Evolutionary conservation across 179 eudicot genomes (phyloP).

Genomic region (Vitellaria paradoxa): DNA sequence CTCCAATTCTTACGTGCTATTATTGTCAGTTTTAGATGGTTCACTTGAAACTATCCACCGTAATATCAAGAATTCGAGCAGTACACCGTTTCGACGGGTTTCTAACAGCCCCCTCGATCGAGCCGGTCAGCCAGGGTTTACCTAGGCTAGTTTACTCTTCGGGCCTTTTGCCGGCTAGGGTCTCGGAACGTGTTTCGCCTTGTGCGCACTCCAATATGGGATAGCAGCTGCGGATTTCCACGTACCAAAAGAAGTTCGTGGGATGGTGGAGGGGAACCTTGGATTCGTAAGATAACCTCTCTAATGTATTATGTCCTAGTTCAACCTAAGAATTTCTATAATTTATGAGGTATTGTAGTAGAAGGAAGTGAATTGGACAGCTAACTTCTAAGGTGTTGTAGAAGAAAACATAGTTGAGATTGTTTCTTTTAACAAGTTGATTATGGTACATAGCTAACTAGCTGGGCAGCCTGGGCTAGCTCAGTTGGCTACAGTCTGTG

Average conservation of each 20-base stretch:
- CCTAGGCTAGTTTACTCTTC: no score
- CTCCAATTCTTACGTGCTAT: not conserved
- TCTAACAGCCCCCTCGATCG: no score
- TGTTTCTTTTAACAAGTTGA: not conserved
- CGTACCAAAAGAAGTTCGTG: no score
- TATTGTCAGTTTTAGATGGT: not conserved
- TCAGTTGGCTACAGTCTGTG: no score
- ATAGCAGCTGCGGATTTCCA: no score
- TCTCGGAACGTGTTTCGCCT: no score
- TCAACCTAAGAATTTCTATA: not conserved
- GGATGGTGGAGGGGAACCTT: not conserved
- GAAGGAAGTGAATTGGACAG: not conserved
- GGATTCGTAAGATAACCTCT: not conserved
- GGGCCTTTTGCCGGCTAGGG: no score
- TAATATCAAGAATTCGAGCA: no score
- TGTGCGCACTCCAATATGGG: no score
- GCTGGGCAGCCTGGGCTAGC: no score
- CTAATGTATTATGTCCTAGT: constrained; percentile 2
- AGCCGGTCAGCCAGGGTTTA: no score
- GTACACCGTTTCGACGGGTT: no score
- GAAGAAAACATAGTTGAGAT: not conserved
- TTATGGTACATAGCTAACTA: not conserved
- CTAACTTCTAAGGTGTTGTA: not conserved
- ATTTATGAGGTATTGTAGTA: not conserved
- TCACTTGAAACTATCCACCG: not conserved